A percentile compares a stretch with the other conserved stretches of the same genome.
Evolutionary conservation across 176 grass and related monocot species (phyloP).

Genomic region (Zoysia japonica): DNA sequence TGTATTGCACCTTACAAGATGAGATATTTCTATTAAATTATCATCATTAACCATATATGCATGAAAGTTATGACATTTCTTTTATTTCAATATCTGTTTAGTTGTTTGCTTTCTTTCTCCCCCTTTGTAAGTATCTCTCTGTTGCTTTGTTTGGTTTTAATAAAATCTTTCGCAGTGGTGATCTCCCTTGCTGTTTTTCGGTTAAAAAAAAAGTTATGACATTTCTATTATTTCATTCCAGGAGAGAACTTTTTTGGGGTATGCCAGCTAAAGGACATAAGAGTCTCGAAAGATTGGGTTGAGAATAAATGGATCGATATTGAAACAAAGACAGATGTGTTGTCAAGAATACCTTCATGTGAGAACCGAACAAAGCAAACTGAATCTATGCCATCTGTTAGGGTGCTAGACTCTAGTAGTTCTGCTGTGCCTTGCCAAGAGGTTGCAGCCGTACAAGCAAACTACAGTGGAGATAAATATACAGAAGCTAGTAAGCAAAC

Average conservation of each 20-base stretch:
- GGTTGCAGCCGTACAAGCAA: conserved; percentile 28
- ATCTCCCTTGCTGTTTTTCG: too few relatives aligned
- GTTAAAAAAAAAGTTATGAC: not conserved
- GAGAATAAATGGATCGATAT: conserved; percentile 70
- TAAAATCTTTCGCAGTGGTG: too few relatives aligned
- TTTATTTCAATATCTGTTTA: too few relatives aligned
- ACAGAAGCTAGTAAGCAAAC: conserved; percentile 29
- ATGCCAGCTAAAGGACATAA: conserved; percentile 63
- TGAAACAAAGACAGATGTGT: conserved; percentile 55
- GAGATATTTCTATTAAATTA: not conserved
- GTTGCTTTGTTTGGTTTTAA: too few relatives aligned
- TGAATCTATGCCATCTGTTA: conserved; percentile 37
- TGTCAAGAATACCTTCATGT: conserved; percentile 59
- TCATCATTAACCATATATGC: not conserved
- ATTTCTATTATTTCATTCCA: conserved; percentile 39
- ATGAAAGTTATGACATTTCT: conserved; percentile 5
- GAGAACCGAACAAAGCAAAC: conserved; percentile 33
- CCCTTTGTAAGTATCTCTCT: too few relatives aligned
- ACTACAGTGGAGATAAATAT: conserved; percentile 34
- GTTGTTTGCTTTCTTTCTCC: too few relatives aligned
- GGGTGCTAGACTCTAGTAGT: conserved; percentile 45
- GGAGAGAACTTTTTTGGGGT: conserved; percentile 76
- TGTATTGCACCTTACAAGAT: not conserved
- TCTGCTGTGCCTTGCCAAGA: conserved; percentile 55
- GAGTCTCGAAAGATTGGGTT: conserved; percentile 93